Evolutionary conservation across 345 rosid genomes (phyloP).

Genomic region (Citrus trifoliata): DNA sequence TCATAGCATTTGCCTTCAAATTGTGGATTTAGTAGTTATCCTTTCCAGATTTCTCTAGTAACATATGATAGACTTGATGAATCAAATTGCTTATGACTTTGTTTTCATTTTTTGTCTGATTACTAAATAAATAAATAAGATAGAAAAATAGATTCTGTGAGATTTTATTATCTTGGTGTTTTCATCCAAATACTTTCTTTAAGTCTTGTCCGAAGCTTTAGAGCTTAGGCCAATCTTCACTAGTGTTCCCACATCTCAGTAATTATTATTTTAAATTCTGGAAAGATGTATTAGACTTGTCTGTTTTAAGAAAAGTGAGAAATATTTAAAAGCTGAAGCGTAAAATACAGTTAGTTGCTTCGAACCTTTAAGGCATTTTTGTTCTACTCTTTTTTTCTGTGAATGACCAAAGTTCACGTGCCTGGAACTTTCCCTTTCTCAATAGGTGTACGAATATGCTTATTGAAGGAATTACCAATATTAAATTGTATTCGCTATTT

Average conservation of each 20-base stretch:
- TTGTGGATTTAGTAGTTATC: not conserved
- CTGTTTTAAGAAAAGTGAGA: not conserved
- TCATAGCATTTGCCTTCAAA: not conserved
- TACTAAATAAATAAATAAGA: not conserved
- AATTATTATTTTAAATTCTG: not conserved
- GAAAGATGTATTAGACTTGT: not conserved
- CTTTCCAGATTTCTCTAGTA: not conserved
- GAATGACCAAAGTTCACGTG: not conserved
- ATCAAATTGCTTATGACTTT: not conserved
- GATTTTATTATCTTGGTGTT: not conserved
- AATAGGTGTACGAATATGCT: not conserved
- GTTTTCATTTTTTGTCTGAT: not conserved
- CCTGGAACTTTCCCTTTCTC: not conserved
- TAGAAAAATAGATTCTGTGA: not conserved
- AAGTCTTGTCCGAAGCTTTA: not conserved
- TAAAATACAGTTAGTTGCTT: not conserved
- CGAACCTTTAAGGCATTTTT: no score
- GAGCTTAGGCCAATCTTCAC: not conserved
- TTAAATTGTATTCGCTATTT: not conserved
- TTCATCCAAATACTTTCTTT: not conserved
- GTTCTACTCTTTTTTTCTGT: not conserved
- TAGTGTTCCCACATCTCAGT: not conserved
- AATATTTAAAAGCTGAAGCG: not conserved
- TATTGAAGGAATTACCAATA: not conserved
- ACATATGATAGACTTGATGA: not conserved